These are phyloP conservation scores for Micromonas commoda DNA, from an alignment of 139 green algal species.

Conservation along the genomic window DNA sequence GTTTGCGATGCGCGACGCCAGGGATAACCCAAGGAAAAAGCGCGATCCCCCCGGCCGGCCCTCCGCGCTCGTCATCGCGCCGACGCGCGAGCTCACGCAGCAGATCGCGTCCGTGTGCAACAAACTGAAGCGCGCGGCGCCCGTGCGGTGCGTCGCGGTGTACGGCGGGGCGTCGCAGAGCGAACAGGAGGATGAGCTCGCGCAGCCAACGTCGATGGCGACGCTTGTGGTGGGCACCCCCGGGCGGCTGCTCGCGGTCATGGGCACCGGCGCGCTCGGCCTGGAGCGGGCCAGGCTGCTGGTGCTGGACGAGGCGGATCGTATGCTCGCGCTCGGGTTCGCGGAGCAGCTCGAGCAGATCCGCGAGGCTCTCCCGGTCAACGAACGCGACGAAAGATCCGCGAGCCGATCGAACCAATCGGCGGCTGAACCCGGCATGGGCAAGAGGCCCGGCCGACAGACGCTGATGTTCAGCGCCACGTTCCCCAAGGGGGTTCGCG, in stretches of 20 bases:
- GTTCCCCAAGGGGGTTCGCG: slow-evolving; percentile 55
- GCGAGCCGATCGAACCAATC: no score
- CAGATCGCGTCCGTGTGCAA: slow-evolving; percentile 59
- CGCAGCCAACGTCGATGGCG: slow-evolving; percentile 24
- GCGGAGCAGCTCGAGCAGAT: slow-evolving; percentile 53
- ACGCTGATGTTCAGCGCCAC: slow-evolving; percentile 92
- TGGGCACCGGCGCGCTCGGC: slow-evolving; percentile 39
- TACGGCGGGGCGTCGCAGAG: slow-evolving; percentile 42
- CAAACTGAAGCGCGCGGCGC: slow-evolving; percentile 36
- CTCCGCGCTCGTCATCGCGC: slow-evolving; percentile 64
- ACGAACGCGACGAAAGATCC: neutral
- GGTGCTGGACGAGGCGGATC: slow-evolving; percentile 39
- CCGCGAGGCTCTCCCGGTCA: slow-evolving; percentile 65
- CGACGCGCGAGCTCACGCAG: slow-evolving; percentile 85
- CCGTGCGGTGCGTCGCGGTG: slow-evolving; percentile 31
- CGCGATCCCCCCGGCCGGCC: neutral
- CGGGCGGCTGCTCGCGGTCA: slow-evolving; percentile 45
- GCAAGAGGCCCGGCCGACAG: slow-evolving; percentile 49
- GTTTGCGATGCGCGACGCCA: neutral
- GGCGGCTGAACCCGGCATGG: neutral
- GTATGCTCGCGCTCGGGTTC: slow-evolving; percentile 40
- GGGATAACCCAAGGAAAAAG: neutral
- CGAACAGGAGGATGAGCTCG: slow-evolving; percentile 41
- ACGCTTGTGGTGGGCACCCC: slow-evolving; percentile 41
- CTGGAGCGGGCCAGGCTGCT: slow-evolving; percentile 45